Base-by-base conservation (phyloP, 164 flowering plant genomes). In the Kalanchoe fedtschenkoi region DNA sequence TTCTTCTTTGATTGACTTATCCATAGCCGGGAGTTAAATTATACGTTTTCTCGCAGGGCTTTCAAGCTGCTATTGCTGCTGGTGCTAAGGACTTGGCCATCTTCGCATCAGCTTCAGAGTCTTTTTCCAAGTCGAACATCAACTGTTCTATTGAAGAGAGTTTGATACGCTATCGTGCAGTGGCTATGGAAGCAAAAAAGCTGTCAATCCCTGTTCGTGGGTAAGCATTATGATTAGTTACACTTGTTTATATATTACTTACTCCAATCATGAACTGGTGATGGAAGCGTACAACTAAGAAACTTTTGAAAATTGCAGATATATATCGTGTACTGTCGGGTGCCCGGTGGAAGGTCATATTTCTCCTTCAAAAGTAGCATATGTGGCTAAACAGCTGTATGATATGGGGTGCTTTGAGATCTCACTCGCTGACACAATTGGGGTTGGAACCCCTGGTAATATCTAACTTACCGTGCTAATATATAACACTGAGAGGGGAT, bases 391-490 rank as follows among this genome's bases (percentile, higher is more conserved):
- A 73, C 82, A 83, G 72, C 90, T 95, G 57, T 64, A 84, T 65
- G 80, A 86, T 35, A 95, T 95, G 99, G 99, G 99, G 43, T 95
- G 99, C 83, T 80, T 66, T 70, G 99, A 95, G 75, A 89, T 91
- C 68, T 95, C 99, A 53, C 96, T 91, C 60, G 97, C 85, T 68
- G 99, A 95, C 75, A 95, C 97, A 29, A 85, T 89, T 64, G 97
- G 99, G 29, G 95, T 95, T 68, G 99, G 81, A 32, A 95, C 97
- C 44, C 99, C 99, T 64, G 99, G 99, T 95, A 86, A 70, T 69
- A 16, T 44, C 46, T 3, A 30, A 41, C 17, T 44, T 63, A 41
- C n/a, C 2, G 38, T 14, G 39, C n/a, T 19, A 5, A 22, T 5
- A 29, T 11, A 28, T 43, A 39, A 13, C 30, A 15, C 1, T 47